Conservation (phyloP, 2,329 filamentous ascomycete species). For the Onygenales sp. region DNA sequence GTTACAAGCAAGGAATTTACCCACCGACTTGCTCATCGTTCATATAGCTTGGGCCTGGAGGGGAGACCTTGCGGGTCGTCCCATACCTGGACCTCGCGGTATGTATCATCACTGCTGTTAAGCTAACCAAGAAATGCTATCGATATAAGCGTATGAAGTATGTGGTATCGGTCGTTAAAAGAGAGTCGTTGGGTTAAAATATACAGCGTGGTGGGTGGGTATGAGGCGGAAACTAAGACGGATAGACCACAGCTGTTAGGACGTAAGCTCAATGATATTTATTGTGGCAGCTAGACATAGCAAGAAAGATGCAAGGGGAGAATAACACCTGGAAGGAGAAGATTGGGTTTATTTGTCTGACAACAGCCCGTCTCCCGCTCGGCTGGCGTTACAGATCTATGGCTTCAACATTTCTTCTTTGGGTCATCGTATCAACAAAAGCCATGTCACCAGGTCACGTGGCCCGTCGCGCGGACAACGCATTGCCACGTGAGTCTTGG, state of each 20-base stretch:
- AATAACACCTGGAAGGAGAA: no score
- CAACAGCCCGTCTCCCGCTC: neutral
- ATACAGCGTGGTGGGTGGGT: no score
- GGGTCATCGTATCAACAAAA: conserved; percentile 15
- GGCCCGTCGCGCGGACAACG: conserved; percentile 3
- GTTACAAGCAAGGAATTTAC: conserved; percentile 10
- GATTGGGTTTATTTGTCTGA: neutral
- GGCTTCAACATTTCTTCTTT: neutral
- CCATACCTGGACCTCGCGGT: conserved; percentile 25
- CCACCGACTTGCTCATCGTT: conserved; percentile 38
- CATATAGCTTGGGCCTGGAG: conserved; percentile 38
- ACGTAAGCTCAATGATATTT: no score
- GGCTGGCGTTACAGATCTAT: conserved; percentile 4
- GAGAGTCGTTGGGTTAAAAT: no score
- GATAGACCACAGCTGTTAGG: no score
- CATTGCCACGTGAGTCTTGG: neutral
- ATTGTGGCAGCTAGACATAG: no score
- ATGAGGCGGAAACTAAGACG: no score
- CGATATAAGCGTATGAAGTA: no score
- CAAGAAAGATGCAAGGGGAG: no score
- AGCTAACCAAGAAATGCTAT: no score
- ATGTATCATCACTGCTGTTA: conserved; percentile 25
- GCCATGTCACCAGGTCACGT: conserved; percentile 10
- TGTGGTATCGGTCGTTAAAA: no score
- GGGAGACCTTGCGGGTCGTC: conserved; percentile 36